Conservation (phyloP, 2,329 filamentous ascomycete genomes). For the Verticillium nubilum region DNA sequence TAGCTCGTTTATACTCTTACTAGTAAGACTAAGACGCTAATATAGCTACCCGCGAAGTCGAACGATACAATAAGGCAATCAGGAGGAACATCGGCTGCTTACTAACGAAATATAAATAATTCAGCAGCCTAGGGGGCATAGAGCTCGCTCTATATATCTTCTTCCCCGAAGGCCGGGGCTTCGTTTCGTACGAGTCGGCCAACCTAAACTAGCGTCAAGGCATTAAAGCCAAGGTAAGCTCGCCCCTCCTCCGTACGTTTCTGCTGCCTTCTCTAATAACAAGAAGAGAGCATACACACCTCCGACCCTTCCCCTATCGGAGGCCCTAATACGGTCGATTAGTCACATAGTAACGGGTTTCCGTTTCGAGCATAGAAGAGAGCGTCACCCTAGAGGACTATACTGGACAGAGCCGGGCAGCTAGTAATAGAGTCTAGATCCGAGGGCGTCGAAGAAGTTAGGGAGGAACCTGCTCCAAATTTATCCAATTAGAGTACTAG, state of each 20-base stretch:
- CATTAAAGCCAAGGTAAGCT: slow-evolving; percentile 1
- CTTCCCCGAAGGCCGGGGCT: not conserved
- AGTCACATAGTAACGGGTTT: not conserved
- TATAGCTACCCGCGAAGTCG: not conserved
- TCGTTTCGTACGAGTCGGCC: slow-evolving; percentile 1
- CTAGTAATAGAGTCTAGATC: not conserved
- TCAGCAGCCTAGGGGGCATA: not conserved
- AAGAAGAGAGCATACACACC: not conserved
- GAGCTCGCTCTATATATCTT: not conserved
- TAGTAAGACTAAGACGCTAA: not conserved
- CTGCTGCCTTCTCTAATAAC: not conserved
- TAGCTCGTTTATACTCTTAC: not conserved
- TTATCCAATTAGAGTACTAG: not conserved
- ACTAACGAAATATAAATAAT: not conserved
- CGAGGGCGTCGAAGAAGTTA: not conserved
- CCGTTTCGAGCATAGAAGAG: not conserved
- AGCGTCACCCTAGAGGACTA: not conserved
- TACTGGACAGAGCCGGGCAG: not conserved
- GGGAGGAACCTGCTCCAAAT: no score
- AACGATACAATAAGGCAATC: not conserved
- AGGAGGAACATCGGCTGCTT: not conserved
- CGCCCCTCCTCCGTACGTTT: not conserved
- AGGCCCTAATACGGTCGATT: not conserved
- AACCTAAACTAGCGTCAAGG: not conserved
- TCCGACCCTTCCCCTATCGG: not conserved